These are phyloP conservation scores for Allium fistulosum DNA, from an alignment of 106 monocot species.

Conservation along the genomic window DNA sequence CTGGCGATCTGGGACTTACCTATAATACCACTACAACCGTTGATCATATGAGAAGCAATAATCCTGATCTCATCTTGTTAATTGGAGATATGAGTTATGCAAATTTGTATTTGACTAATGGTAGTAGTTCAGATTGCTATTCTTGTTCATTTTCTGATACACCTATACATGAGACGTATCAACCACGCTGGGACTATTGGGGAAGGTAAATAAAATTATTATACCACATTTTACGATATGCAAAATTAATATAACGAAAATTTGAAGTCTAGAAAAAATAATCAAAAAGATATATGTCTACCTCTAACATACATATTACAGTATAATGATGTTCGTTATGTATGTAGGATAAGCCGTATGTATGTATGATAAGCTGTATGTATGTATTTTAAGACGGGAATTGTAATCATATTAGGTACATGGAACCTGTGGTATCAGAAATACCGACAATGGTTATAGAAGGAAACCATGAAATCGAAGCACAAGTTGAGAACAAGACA, in stretches of 20 bases:
- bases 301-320: no score
- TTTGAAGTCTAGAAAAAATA: not conserved
- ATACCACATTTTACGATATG: not conserved
- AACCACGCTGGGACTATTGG: slow-evolving; percentile 96
- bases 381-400: no score
- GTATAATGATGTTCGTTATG: no score
- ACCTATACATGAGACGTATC: slow-evolving; percentile 88
- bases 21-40: slow-evolving; percentile 79
- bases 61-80: slow-evolving; percentile 71
- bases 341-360: no score
- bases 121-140: slow-evolving; percentile 81
- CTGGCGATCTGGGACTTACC: slow-evolving; percentile 87
- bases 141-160: slow-evolving; percentile 66
- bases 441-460: slow-evolving; percentile 79
- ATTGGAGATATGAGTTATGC: slow-evolving; percentile 85
- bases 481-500: slow-evolving; percentile 45
- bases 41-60: slow-evolving; percentile 59
- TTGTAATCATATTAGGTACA: slow-evolving; percentile 32
- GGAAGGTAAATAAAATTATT: slow-evolving; percentile 40
- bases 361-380: no score
- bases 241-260: no score
- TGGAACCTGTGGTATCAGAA: slow-evolving; percentile 67
- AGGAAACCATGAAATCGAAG: slow-evolving; percentile 91
- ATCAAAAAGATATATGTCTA: not conserved
- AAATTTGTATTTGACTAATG: slow-evolving; percentile 84